Evolutionary conservation across 768 basidiomycete species (phyloP), one percentile per base, ranked within the genome.

Genomic region (Megacollybia marginata): DNA sequence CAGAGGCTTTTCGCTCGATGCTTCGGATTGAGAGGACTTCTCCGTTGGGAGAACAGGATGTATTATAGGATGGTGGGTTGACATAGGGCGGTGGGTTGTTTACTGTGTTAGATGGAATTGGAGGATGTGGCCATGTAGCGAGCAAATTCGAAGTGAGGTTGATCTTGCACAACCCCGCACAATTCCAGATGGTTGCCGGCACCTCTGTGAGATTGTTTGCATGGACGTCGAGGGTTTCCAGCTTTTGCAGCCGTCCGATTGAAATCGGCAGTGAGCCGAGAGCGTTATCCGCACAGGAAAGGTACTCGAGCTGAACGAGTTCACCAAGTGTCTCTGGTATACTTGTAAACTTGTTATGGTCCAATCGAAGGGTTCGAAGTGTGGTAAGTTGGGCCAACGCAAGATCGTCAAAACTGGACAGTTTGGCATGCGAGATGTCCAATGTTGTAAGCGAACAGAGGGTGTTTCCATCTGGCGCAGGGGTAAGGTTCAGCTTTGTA

Each of bases 271-370:
- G 74, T 13, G 74, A 66, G 48, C 80, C 79, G 16, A 99, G 76
- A 55, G 84, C 78, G 67, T 98, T 98, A 65, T 97, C 90, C n/a
- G 90, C 88, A 60, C 90, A 91, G 10, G 87, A 88, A 7, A 99
- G 76, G 0, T 69, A 71, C 56, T 83, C 73, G 33, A 99, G 79
- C 51, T 77, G 76, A 20, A 65, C 68, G 38, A 98, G 79, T 18
- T 83, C 77, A 43, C 87, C 89, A 9, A 98, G 67, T 23, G 81
- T 78, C n/a, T 92, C 83, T 0, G 95, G 93, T 18, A 98, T 78
- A 9, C 79, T 70, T 5, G 83, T 84, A 59, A 98, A 84, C 33
- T 85, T 76, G 66, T 98, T 98, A 69, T 91, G 82, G 62, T 94
- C 84, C 48, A 99, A 72, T 50, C 79, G 79, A 38, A 98, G 75